These are phyloP conservation scores for Amphicarpaea edgeworthii DNA, from an alignment of 306 rosid genomes.

Conservation along the genomic window DNA sequence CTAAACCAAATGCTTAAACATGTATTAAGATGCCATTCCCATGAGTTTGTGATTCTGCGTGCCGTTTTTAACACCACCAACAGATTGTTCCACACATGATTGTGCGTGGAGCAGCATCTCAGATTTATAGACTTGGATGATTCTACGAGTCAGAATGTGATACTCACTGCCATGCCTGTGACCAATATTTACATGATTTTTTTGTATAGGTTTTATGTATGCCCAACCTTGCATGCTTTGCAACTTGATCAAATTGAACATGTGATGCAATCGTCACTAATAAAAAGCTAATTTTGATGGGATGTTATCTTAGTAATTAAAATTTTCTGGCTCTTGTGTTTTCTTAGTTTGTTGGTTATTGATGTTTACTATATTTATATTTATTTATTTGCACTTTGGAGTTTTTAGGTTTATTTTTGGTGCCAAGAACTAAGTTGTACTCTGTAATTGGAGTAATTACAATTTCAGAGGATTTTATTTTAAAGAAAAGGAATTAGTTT, in stretches of 20 bases:
- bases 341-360: neutral
- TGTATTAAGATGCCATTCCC: no score
- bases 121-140: no score
- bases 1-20: no score
- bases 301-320: neutral
- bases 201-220: neutral
- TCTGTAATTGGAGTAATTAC: neutral
- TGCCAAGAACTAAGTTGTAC: neutral
- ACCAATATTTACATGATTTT: neutral
- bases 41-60: no score
- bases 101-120: no score
- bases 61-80: no score
- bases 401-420: no score
- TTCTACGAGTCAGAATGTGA: no score
- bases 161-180: no score
- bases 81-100: no score
- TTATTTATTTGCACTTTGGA: no score
- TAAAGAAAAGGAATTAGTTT: slow-evolving; percentile 12
- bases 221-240: neutral
- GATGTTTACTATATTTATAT: neutral
- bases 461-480: neutral
- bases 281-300: neutral
- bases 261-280: neutral
- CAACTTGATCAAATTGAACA: slow-evolving; percentile 12
- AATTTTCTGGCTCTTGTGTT: neutral